A percentile compares a stretch with the other conserved stretches of the same genome.
Conservation (phyloP, 306 rosid species). For the Rosa rugosa region DNA sequence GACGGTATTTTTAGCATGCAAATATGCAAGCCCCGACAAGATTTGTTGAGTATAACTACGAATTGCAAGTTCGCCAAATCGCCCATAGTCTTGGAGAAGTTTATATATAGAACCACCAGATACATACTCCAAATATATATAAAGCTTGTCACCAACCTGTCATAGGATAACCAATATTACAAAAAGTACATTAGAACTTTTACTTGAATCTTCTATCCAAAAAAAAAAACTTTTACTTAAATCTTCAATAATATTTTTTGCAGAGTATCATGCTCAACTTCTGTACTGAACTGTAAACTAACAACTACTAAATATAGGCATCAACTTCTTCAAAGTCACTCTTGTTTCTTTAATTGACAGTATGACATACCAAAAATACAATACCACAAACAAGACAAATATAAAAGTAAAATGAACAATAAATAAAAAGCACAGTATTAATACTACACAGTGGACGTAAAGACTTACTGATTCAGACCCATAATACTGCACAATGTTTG, state of each 20-base stretch:
- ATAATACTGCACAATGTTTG: slow-evolving; percentile 93
- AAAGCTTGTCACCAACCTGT: slow-evolving; percentile 87
- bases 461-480: slow-evolving; percentile 85
- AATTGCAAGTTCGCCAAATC: slow-evolving; percentile 82
- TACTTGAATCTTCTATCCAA: neutral
- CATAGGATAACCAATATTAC: slow-evolving; percentile 33
- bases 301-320: neutral
- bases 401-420: neutral
- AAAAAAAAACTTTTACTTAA: neutral
- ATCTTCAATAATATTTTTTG: neutral
- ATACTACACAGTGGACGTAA: neutral
- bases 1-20: slow-evolving; percentile 86
- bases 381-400: slow-evolving; percentile 13
- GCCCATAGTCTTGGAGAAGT: slow-evolving; percentile 92
- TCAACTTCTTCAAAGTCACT: slow-evolving; percentile 1
- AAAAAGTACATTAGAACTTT: slow-evolving; percentile 10
- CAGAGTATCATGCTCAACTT: neutral
- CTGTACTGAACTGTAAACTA: neutral
- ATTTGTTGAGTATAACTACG: slow-evolving; percentile 94
- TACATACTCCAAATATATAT: slow-evolving; percentile 93
- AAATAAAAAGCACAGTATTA: neutral
- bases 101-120: slow-evolving; percentile 97
- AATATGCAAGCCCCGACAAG: slow-evolving; percentile 92
- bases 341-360: neutral
- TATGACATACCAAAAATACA: slow-evolving; percentile 15